These are phyloP conservation scores for Salix suchowensis DNA, from an alignment of 345 rosid species.

Conservation along the genomic window DNA sequence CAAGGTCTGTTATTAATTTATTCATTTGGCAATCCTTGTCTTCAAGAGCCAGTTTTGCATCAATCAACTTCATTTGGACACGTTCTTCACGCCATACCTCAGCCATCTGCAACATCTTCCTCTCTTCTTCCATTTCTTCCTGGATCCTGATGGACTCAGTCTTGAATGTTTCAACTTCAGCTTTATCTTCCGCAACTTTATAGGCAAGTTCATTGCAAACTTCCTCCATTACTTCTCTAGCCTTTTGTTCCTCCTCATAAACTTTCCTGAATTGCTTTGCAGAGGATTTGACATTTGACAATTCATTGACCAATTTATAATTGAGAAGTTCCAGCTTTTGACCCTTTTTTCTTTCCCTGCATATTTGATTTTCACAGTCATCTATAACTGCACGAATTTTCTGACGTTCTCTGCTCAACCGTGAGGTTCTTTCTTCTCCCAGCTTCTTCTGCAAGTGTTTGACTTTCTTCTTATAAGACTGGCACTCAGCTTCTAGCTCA, in stretches of 20 bases:
- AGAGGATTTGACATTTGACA: background rate
- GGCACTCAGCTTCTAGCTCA: slow-evolving; percentile 7
- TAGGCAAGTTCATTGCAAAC: slow-evolving; percentile 13
- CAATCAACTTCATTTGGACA: slow-evolving; percentile 32
- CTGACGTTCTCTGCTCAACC: slow-evolving; percentile 6
- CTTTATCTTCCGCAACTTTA: slow-evolving; percentile 31
- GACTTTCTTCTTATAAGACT: slow-evolving; percentile 3
- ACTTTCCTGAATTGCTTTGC: slow-evolving; percentile 18
- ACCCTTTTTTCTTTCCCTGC: slow-evolving; percentile 7
- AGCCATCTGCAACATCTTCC: slow-evolving; percentile 43
- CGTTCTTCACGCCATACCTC: slow-evolving; percentile 49
- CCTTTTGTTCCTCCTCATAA: slow-evolving; percentile 12
- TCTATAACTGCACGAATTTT: slow-evolving; percentile 1
- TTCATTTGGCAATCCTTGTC: slow-evolving; percentile 16
- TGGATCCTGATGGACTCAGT: slow-evolving; percentile 12
- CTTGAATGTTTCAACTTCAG: slow-evolving; percentile 31
- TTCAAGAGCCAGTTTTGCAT: slow-evolving; percentile 14
- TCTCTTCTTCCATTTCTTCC: slow-evolving; percentile 38
- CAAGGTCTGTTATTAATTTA: slow-evolving; percentile 11
- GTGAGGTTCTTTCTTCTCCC: slow-evolving; percentile 5
- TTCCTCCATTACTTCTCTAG: slow-evolving; percentile 27
- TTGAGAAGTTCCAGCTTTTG: slow-evolving; percentile 9
- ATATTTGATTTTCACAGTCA: background rate
- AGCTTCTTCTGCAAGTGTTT: background rate
- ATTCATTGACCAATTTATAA: slow-evolving; percentile 12